phyloP scores from a whole-genome alignment of 768 basidiomycete genomes.

The Hericium erinaceus region DNA sequence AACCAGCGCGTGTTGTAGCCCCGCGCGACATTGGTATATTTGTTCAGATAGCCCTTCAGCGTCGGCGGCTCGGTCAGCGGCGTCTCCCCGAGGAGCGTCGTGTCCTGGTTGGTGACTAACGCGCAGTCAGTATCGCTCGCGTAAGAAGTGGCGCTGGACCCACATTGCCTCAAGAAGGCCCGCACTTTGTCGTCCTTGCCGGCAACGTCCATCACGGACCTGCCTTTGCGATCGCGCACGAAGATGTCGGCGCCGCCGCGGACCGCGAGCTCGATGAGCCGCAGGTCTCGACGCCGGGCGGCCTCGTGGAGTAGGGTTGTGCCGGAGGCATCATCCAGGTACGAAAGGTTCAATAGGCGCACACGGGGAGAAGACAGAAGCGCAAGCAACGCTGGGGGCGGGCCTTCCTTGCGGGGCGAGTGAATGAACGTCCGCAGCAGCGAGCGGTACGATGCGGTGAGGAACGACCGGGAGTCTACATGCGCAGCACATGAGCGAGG shows the following conservation, averaged over 20 bases:
- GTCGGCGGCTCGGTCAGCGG: slow-evolving; percentile 43
- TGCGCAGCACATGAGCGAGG: background rate
- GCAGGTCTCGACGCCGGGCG: slow-evolving; percentile 68
- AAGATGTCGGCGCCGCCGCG: slow-evolving; percentile 87
- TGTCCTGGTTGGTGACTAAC: slow-evolving; percentile 73
- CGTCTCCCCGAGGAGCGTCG: slow-evolving; percentile 48
- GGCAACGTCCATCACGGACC: slow-evolving; percentile 56
- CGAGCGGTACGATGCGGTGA: slow-evolving; percentile 68
- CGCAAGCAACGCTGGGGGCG: slow-evolving; percentile 34
- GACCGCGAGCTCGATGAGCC: slow-evolving; percentile 75
- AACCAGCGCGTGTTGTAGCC: slow-evolving; percentile 92
- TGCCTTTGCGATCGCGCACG: slow-evolving; percentile 65
- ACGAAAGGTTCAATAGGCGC: slow-evolving; percentile 65
- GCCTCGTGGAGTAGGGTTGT: slow-evolving; percentile 82
- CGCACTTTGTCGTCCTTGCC: slow-evolving; percentile 75
- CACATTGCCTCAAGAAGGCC: slow-evolving; percentile 79
- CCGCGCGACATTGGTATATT: slow-evolving; percentile 87
- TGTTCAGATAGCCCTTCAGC: slow-evolving; percentile 75
- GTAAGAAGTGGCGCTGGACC: slow-evolving; percentile 20
- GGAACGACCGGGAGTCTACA: slow-evolving; percentile 66
- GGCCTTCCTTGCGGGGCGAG: slow-evolving; percentile 35
- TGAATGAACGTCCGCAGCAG: slow-evolving; percentile 64
- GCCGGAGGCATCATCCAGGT: slow-evolving; percentile 72
- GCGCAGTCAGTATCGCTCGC: background rate
- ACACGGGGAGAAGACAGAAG: slow-evolving; percentile 64